phyloP scores from a whole-genome alignment of 345 rosid genomes.

The Salix caprea region DNA sequence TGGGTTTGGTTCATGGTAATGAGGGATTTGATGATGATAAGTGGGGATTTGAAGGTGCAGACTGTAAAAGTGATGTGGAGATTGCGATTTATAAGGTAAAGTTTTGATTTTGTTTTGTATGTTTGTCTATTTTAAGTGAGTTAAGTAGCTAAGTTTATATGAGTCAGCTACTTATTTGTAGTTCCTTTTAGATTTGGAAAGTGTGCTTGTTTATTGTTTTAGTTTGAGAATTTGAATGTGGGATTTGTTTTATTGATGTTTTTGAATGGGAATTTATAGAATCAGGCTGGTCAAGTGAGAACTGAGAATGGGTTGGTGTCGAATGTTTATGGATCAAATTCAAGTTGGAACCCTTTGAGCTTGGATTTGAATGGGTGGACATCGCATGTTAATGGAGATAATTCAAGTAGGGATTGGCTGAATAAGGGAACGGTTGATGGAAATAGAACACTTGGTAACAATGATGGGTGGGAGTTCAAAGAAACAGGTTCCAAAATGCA shows the following conservation, averaged over 20 bases:
- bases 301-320: constrained; percentile 19
- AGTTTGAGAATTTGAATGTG: not conserved
- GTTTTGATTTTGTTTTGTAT: not conserved
- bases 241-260: constrained; percentile 8
- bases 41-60: constrained; percentile 43
- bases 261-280: constrained; percentile 1
- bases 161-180: not conserved
- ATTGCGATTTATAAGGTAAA: constrained; percentile 29
- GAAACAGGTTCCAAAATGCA: constrained; percentile 25
- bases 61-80: not conserved
- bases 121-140: not conserved
- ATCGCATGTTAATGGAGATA: constrained; percentile 13
- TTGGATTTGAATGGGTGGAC: constrained; percentile 23
- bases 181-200: not conserved
- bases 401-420: constrained; percentile 18
- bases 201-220: not conserved
- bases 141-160: not conserved
- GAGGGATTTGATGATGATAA: constrained; percentile 20
- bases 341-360: constrained; percentile 37
- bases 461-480: constrained; percentile 48
- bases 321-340: constrained; percentile 13
- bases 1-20: not conserved
- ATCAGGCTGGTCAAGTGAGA: constrained; percentile 23
- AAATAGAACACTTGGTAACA: constrained; percentile 24
- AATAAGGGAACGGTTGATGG: constrained; percentile 10